Evolutionary conservation across 1,284 basidiomycete species (phyloP), one percentile per base, ranked within the genome.

Genomic region (Tetrapyrgos nigripes): DNA sequence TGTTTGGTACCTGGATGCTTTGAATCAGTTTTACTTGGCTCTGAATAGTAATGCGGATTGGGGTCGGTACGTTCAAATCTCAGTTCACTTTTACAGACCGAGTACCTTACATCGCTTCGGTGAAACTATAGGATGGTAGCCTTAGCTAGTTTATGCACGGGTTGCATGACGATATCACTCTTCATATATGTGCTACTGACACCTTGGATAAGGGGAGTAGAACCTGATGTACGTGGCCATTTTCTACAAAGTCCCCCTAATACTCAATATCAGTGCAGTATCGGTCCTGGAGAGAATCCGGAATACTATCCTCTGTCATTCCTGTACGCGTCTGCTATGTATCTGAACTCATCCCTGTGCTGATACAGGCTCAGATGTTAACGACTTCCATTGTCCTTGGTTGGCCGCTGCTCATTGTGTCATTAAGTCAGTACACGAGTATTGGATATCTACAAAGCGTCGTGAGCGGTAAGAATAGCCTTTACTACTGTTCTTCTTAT

Each of bases 131-230:
- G 88, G 63, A 76, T 80, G 11, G 75, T 76, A 40, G 84, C 87
- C 6, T 65, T 81, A 44, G 71, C 76, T 23, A 81, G 84, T 23
- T 73, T 84, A 10, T 78, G 72, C 21, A 78, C 86, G 24, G 88
- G 84, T 13, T 67, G 80, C 21, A 71, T 84, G 26, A 91, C 90
- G 10, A 69, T 92, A 53, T 68, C 75, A 1, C 73, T 92, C n/a
- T 92, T 92, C 72, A 70, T 91, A 55, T 92, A 91, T 64, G 80
- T 92, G 33, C 71, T 92, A 11, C 69, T 87, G 46, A 75, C 87
- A 27, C 89, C 87, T 28, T 80, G 85, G 76, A 74, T 88, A 24
- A 80, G 81, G 58, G 89, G 88, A 9, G 78, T 83, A 52, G 82
- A 86, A 60, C 86, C 88, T 45, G 82, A 92, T 65, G 91, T 92